Evolutionary conservation across 2,329 filamentous ascomycete genomes (phyloP).

Genomic region (Lasiodiplodia hormozganensis): DNA sequence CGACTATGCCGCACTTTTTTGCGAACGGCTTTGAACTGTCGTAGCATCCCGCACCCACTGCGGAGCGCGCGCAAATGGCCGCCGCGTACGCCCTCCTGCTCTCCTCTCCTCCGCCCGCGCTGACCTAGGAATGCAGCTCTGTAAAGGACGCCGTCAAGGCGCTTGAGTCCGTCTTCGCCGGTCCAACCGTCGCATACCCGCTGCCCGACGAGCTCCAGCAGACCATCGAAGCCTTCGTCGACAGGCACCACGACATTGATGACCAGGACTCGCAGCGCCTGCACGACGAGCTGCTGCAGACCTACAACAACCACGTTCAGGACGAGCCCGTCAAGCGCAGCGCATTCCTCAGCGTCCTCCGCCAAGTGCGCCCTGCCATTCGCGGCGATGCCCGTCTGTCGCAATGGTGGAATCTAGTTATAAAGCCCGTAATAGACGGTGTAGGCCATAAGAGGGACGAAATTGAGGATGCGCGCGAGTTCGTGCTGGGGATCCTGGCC

Average conservation of each 20-base stretch:
- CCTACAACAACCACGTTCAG: conserved; percentile 71
- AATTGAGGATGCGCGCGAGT: conserved; percentile 69
- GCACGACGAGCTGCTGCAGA: conserved; percentile 72
- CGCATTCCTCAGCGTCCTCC: conserved; percentile 73
- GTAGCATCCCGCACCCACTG: neutral
- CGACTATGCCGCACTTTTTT: conserved; percentile 3
- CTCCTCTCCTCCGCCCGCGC: conserved; percentile 7
- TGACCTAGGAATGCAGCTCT: conserved; percentile 42
- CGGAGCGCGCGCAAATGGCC: conserved; percentile 16
- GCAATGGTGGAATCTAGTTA: conserved; percentile 74
- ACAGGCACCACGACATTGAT: conserved; percentile 71
- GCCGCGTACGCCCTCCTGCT: conserved; percentile 12
- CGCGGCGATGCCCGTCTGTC: conserved; percentile 67
- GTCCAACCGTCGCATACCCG: conserved; percentile 55
- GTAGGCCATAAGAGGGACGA: conserved; percentile 68
- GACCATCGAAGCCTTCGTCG: conserved; percentile 71
- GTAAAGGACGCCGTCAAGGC: conserved; percentile 58
- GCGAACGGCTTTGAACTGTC: neutral
- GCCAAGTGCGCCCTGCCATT: conserved; percentile 69
- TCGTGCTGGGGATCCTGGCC: conserved; percentile 68
- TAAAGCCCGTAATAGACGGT: conserved; percentile 63
- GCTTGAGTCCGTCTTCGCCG: conserved; percentile 53
- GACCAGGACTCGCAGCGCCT: conserved; percentile 73
- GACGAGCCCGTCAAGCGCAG: conserved; percentile 64
- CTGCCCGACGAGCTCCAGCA: conserved; percentile 70